These are phyloP conservation scores for Acorus calamus DNA, from an alignment of 106 monocot species.

Conservation along the genomic window DNA sequence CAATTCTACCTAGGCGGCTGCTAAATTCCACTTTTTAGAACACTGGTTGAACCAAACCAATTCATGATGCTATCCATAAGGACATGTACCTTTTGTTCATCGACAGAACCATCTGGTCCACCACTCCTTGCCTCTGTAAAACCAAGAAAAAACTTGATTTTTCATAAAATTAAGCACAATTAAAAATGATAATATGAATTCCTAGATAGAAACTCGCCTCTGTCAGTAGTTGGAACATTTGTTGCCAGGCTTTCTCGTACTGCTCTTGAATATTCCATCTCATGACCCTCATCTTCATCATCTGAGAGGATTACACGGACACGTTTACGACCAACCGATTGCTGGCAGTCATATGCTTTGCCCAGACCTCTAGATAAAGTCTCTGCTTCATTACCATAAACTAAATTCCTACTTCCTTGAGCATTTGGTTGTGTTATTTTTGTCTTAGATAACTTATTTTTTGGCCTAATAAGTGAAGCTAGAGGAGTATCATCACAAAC, in stretches of 20 bases:
- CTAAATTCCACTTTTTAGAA: no score
- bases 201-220: slow-evolving; percentile 11
- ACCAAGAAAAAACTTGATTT: neutral
- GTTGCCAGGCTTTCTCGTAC: slow-evolving; percentile 7
- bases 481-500: slow-evolving; percentile 49
- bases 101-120: neutral
- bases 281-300: slow-evolving; percentile 53
- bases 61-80: no score
- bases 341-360: slow-evolving; percentile 19
- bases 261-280: slow-evolving; percentile 16
- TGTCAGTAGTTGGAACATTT: slow-evolving; percentile 21
- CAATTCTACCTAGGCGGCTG: no score
- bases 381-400: slow-evolving; percentile 8
- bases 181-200: neutral
- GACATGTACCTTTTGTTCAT: neutral
- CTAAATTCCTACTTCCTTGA: neutral
- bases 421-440: slow-evolving; percentile 23
- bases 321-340: slow-evolving; percentile 48
- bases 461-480: slow-evolving; percentile 26
- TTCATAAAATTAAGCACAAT: neutral
- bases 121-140: neutral
- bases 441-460: slow-evolving; percentile 23
- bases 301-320: slow-evolving; percentile 72
- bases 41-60: no score
- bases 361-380: slow-evolving; percentile 10